Evolutionary conservation across 352 stramenopile species (phyloP), one percentile per base, ranked within the genome.

Genomic region (Phytophthora fragariaefolia): DNA sequence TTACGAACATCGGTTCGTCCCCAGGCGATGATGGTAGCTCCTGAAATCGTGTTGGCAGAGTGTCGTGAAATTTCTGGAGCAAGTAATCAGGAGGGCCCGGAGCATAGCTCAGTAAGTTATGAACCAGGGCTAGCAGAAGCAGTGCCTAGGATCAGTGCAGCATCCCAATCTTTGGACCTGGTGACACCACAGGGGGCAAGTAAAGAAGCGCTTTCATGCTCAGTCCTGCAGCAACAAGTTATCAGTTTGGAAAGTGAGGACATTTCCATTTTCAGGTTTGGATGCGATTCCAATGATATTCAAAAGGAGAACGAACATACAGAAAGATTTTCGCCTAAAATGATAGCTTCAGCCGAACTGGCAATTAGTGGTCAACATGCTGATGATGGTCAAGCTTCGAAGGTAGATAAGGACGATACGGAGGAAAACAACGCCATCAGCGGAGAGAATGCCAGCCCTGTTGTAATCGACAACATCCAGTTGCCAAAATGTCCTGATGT

Each of bases 1-100:
- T 4, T 70, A 9, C 50, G 66, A 3, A 66, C 22, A 2, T 54
- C 40, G 18, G 30, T 61, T 15, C 28, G 26, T 22, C 17, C 26
- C 5, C 26, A 36, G 1, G 38, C 18, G 20, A 26, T 2, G 18
- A 26, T 2, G 3, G 1, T 9, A 67, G 42, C 12, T 63, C 51
- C 24, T 55, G 23, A 23, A 23, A 30, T 15, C 48, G 58, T 49
- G 42, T 3, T 23, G 6, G 26, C 9, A 43, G 34, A 43, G 34
- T 20, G 13, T 18, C 2, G 7, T 17, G 4, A 43, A 20, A 3
- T 17, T 13, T 43, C 34, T 43, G 34, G 7, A n/a, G 34, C 9
- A n/a, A 9, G 9, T 32, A 6, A 51, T 20, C n/a, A 24, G 45
- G 23, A 34, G 13, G 9, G 27, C 9, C 13, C 27, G 34, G 23